Evolutionary conservation across 768 basidiomycete genomes (phyloP).

Genomic region (Tricholoma bakamatsutake): DNA sequence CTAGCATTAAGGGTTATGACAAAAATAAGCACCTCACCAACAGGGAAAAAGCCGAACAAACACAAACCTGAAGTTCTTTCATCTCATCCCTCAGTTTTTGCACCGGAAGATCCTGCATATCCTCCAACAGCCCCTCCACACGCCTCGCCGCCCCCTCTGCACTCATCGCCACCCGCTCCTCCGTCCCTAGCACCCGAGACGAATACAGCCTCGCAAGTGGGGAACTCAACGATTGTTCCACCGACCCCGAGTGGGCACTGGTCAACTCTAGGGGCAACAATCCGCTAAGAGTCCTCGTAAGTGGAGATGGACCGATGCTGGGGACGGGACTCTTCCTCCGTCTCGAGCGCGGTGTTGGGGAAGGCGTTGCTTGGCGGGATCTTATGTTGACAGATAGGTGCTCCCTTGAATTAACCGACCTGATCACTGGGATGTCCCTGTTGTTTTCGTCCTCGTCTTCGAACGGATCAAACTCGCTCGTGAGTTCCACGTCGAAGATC

Average conservation of each 20-base stretch:
- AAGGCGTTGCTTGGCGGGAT: slow-evolving; percentile 2
- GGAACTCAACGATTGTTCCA: slow-evolving; percentile 17
- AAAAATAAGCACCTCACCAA: neutral
- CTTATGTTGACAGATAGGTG: neutral
- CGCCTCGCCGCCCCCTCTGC: slow-evolving; percentile 43
- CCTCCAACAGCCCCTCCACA: slow-evolving; percentile 59
- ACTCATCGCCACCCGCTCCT: slow-evolving; percentile 17
- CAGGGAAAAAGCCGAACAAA: neutral
- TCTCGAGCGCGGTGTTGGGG: slow-evolving; percentile 14
- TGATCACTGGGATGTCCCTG: slow-evolving; percentile 33
- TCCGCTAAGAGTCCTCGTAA: slow-evolving; percentile 11
- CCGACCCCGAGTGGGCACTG: slow-evolving; percentile 8
- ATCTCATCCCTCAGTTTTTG: slow-evolving; percentile 70
- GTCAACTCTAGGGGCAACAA: slow-evolving; percentile 10
- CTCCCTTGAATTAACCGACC: slow-evolving; percentile 35
- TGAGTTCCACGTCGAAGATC: slow-evolving; percentile 67
- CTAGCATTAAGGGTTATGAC: slow-evolving; percentile 25
- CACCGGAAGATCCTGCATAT: slow-evolving; percentile 58
- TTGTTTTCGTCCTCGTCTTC: slow-evolving; percentile 47
- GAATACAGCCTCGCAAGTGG: slow-evolving; percentile 44
- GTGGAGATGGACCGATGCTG: slow-evolving; percentile 22
- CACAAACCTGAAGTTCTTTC: slow-evolving; percentile 72
- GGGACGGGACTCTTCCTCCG: slow-evolving; percentile 19
- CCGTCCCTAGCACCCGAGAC: slow-evolving; percentile 15
- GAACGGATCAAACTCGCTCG: slow-evolving; percentile 44